phyloP scores from a whole-genome alignment of 371 early-diverging fungal species.

The Phascolomyces articulosus region DNA sequence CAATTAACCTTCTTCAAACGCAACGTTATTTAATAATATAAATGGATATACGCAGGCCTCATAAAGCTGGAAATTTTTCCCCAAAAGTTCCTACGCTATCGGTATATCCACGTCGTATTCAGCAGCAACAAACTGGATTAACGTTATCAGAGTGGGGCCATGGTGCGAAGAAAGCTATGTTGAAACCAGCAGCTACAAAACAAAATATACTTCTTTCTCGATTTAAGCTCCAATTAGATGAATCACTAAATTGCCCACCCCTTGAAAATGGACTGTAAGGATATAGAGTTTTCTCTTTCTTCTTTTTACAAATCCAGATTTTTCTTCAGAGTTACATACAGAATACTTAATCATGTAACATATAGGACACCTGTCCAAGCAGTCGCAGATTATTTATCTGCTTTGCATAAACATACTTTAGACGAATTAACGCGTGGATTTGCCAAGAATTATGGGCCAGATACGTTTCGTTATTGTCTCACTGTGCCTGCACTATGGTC shows the following conservation, averaged over 20 bases:
- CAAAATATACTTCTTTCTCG: slow-evolving; percentile 51
- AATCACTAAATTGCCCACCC: slow-evolving; percentile 37
- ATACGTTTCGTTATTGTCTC: too few relatives aligned
- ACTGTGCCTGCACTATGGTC: slow-evolving; percentile 59
- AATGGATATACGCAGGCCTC: slow-evolving; percentile 39
- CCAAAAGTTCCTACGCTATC: slow-evolving; percentile 57
- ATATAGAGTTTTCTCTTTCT: too few relatives aligned
- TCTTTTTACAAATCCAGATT: too few relatives aligned
- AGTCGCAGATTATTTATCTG: too few relatives aligned
- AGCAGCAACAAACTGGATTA: not conserved
- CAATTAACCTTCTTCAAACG: not conserved
- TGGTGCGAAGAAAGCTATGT: slow-evolving; percentile 49
- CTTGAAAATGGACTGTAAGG: slow-evolving; percentile 38
- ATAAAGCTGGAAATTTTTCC: slow-evolving; percentile 51
- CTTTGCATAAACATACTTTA: slow-evolving; percentile 44
- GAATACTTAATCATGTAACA: too few relatives aligned
- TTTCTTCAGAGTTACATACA: too few relatives aligned
- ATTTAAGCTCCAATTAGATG: slow-evolving; percentile 59
- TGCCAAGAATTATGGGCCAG: slow-evolving; percentile 2
- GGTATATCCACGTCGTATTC: slow-evolving; percentile 33
- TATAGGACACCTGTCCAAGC: slow-evolving; percentile 30
- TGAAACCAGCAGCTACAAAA: slow-evolving; percentile 52
- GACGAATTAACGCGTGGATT: slow-evolving; percentile 28
- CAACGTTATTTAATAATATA: too few relatives aligned
- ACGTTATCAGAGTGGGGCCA: too few relatives aligned